These are phyloP conservation scores for Cryphonectria naterciae DNA, from an alignment of 2,329 filamentous ascomycete genomes.

Conservation along the genomic window DNA sequence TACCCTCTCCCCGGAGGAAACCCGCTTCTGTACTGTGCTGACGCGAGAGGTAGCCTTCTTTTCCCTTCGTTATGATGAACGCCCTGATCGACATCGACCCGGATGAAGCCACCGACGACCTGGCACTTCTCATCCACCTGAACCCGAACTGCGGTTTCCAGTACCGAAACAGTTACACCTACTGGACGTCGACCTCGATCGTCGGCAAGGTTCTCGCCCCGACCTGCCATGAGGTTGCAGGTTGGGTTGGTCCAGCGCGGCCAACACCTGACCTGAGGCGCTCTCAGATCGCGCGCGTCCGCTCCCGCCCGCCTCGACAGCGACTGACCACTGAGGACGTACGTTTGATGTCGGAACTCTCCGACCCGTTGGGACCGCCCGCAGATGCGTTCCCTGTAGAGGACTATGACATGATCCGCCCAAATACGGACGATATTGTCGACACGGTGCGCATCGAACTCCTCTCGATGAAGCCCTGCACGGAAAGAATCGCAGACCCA, in stretches of 20 bases:
- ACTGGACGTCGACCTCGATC: conserved; percentile 74
- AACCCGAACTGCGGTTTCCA: conserved; percentile 75
- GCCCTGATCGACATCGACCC: conserved; percentile 75
- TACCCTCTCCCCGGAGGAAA: no score
- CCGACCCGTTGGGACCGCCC: conserved; percentile 69
- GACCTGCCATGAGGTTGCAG: conserved; percentile 70
- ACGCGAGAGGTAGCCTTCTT: conserved; percentile 49
- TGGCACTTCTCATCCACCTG: conserved; percentile 70
- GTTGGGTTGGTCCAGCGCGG: conserved; percentile 75
- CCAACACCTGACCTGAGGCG: conserved; percentile 69
- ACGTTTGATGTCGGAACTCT: conserved; percentile 67
- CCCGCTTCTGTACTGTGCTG: background rate
- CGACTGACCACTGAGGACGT: conserved; percentile 63
- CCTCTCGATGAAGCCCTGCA: conserved; percentile 59
- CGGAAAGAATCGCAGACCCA: conserved; percentile 31
- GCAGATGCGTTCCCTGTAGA: conserved; percentile 65
- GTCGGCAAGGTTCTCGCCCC: conserved; percentile 77
- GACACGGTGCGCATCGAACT: conserved; percentile 73
- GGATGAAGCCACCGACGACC: conserved; percentile 65
- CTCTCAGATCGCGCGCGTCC: conserved; percentile 72
- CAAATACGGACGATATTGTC: conserved; percentile 60
- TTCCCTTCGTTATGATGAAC: conserved; percentile 80
- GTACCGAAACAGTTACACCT: conserved; percentile 74
- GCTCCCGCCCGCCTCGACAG: conserved; percentile 62
- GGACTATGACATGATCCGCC: conserved; percentile 67